Evolutionary conservation across 2,329 filamentous ascomycete species (phyloP).

Genomic region (Pseudogymnoascus sp.): DNA sequence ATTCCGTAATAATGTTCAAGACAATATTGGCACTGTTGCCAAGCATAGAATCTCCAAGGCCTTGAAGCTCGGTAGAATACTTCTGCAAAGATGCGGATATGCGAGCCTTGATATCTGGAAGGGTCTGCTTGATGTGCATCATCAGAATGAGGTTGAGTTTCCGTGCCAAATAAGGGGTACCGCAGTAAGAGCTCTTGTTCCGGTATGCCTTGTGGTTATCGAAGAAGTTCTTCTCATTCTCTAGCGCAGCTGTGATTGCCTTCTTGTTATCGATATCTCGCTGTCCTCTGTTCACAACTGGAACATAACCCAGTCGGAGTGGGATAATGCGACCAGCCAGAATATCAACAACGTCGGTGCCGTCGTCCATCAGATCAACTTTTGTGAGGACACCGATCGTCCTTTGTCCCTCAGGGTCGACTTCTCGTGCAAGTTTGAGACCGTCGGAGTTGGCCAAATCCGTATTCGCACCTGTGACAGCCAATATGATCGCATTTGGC

Average conservation of each 20-base stretch:
- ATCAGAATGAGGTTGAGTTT: constrained; percentile 98
- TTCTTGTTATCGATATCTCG: constrained; percentile 98
- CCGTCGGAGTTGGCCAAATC: constrained; percentile 98
- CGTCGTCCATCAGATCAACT: constrained; percentile 97
- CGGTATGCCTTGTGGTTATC: constrained; percentile 97
- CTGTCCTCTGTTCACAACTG: constrained; percentile 95
- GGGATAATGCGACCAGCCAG: constrained; percentile 95
- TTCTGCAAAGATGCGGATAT: constrained; percentile 92
- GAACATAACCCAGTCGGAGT: constrained; percentile 86
- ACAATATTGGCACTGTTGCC: constrained; percentile 95
- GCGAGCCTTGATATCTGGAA: constrained; percentile 95
- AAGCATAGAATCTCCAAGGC: constrained; percentile 85
- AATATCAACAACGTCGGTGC: constrained; percentile 97
- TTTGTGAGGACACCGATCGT: constrained; percentile 98
- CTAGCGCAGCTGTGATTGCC: constrained; percentile 79
- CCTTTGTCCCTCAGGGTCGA: constrained; percentile 92
- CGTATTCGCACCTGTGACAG: constrained; percentile 92
- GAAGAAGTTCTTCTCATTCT: constrained; percentile 94
- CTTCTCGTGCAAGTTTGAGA: constrained; percentile 89
- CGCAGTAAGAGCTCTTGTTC: constrained; percentile 98
- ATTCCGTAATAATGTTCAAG: constrained; percentile 97
- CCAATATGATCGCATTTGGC: constrained; percentile 94
- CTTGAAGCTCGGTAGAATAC: constrained; percentile 71
- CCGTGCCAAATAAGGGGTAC: constrained; percentile 89
- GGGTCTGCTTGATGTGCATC: constrained; percentile 99